Evolutionary conservation across 2,329 filamentous ascomycete species (phyloP), one percentile per base, ranked within the genome.

Genomic region (Penicillium sp.): DNA sequence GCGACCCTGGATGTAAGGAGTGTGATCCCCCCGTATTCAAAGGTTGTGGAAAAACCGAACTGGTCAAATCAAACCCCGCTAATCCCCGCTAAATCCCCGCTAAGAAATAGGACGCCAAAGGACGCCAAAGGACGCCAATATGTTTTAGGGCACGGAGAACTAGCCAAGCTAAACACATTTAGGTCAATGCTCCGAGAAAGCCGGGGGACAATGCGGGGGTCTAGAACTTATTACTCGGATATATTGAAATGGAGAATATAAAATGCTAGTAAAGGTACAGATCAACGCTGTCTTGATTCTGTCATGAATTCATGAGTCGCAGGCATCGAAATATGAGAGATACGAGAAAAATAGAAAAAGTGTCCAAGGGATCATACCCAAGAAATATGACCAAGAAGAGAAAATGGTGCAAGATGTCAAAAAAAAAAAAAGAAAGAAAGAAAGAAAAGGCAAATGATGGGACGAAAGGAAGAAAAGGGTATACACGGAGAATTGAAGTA

Each of bases 401-500:
- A 26, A 57, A 58, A 50, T 51, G 49, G 51, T 50, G 49, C 29
- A 47, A 49, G 44, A 34, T 50, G 49, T 22, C 56, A 29, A 44
- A 53, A 58, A 48, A 52, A 54, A 26, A 50, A 58, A 7, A 26
- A 7, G 4, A 26, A 26, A 29, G 10, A 10, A 29, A 7, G 10
- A 29, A 29, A 29, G 9, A 29, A 29, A 10, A 9, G 26, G 9
- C 8, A 29, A 29, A 45, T 38, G 38, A 60, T 56, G 56, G 5
- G 40, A 43, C 32, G 35, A 60, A 56, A 55, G 3, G 22, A 42
- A 29, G 24, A 48, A 61, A 56, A 65, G 58, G 60, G 60, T 63
- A 65, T 66, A 55, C 58, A 66, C 55, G 59, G 51, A 66, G 66
- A 64, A 62, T n/a, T 57, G 61, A 63, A 61, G 53, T 49, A 60